Conservation (phyloP, 2,329 filamentous ascomycete genomes). For the Penicillium sp. region DNA sequence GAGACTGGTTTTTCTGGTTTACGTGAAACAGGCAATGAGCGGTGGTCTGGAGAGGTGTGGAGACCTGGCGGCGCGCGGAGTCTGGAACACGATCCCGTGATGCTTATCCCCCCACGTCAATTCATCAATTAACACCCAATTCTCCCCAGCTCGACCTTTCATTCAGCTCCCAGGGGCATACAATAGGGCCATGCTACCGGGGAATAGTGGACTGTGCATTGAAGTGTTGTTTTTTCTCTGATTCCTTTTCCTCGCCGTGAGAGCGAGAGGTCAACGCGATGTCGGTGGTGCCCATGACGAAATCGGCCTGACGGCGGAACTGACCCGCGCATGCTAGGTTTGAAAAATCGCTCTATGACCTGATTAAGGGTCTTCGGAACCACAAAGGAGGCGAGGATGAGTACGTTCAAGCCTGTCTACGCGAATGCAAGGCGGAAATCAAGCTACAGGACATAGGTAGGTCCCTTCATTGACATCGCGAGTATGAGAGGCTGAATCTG, state of each 20-base stretch:
- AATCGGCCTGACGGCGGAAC: neutral
- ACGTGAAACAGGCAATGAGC: neutral
- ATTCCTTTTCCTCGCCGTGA: neutral
- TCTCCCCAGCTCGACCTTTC: neutral
- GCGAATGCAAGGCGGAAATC: constrained; percentile 94
- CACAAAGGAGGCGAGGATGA: constrained; percentile 94
- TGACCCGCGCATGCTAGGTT: constrained; percentile 64
- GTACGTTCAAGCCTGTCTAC: constrained; percentile 89
- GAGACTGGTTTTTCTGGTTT: neutral
- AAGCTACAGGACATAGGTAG: constrained; percentile 88
- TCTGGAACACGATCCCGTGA: constrained; percentile 22
- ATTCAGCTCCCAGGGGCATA: neutral
- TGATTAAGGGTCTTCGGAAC: constrained; percentile 91
- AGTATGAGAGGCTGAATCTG: constrained; percentile 7
- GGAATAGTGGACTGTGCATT: neutral
- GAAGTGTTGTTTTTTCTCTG: neutral
- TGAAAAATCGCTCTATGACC: constrained; percentile 98
- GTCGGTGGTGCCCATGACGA: neutral
- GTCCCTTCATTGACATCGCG: constrained; percentile 28
- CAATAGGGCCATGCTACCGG: neutral
- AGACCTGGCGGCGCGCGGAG: neutral
- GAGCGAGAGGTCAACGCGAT: constrained; percentile 1
- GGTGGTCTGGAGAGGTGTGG: neutral
- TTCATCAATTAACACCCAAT: neutral
- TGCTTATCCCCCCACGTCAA: constrained; percentile 20